phyloP scores from a whole-genome alignment of 2,329 filamentous ascomycete genomes.

The Talaromyces sp. region DNA sequence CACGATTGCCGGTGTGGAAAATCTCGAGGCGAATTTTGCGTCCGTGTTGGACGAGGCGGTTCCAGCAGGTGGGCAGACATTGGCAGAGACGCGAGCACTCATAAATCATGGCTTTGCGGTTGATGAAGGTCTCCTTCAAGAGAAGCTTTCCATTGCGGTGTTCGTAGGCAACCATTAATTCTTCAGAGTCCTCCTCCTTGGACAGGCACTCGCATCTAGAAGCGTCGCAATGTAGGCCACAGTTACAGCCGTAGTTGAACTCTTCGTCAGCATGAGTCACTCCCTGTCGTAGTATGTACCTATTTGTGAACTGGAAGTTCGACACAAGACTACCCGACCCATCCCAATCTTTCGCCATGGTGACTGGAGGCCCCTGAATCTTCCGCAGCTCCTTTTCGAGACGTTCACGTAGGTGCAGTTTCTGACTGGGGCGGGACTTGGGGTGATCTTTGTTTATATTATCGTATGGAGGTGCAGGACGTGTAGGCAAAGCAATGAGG shows the following conservation, averaged over 20 bases:
- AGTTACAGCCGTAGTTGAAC: conserved; percentile 38
- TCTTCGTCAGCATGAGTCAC: conserved; percentile 29
- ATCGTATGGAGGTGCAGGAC: not conserved
- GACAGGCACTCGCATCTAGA: conserved; percentile 32
- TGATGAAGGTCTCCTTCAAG: conserved; percentile 33
- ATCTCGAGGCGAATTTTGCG: conserved; percentile 43
- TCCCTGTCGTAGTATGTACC: conserved; percentile 36
- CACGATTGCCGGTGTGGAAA: conserved; percentile 43
- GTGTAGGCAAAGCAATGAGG: not conserved
- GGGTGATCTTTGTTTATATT: not conserved
- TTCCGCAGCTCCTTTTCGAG: conserved; percentile 28
- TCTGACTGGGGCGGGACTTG: not conserved
- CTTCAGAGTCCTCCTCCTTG: conserved; percentile 31
- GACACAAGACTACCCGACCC: conserved; percentile 24
- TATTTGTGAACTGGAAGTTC: conserved; percentile 42
- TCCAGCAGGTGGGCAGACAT: conserved; percentile 41
- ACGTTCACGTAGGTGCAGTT: conserved; percentile 20
- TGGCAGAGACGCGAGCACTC: conserved; percentile 43
- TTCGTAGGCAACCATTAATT: conserved; percentile 35
- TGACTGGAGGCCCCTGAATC: conserved; percentile 33
- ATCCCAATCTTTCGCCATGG: conserved; percentile 23
- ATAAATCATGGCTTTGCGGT: conserved; percentile 37
- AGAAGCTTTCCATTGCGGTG: conserved; percentile 28
- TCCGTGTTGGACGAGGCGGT: conserved; percentile 43
- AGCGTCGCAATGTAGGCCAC: conserved; percentile 29